These are phyloP conservation scores for Linnemannia hyalina DNA, from an alignment of 192 early-diverging fungal species.

Conservation along the genomic window DNA sequence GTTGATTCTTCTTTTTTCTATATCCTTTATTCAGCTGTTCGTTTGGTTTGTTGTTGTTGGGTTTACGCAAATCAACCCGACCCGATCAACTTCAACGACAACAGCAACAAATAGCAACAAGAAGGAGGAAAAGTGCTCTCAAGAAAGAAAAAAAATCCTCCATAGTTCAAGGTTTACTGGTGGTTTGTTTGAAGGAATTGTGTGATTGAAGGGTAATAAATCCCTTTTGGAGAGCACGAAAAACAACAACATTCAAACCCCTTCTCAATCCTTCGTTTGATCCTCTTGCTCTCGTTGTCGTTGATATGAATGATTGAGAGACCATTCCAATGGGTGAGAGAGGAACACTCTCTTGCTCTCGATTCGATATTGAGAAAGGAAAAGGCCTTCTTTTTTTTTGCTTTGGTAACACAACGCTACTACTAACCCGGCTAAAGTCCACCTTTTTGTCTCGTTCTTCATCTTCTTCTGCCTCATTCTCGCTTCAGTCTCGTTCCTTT, in stretches of 20 bases:
- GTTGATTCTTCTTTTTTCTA: not conserved
- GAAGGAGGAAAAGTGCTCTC: not conserved
- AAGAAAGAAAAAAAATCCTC: not conserved
- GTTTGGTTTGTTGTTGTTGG: not conserved
- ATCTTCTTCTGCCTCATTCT: too few species aligned
- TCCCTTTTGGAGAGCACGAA: too few species aligned
- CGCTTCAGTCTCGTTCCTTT: not conserved
- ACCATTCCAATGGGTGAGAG: too few species aligned
- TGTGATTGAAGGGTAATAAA: not conserved
- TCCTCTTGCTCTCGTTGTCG: too few species aligned
- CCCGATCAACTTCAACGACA: not conserved
- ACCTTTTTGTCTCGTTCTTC: too few species aligned
- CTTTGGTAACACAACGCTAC: not conserved
- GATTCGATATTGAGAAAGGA: too few species aligned
- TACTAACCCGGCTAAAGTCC: not conserved
- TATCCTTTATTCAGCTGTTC: not conserved
- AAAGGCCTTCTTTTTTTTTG: not conserved
- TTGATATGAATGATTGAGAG: too few species aligned
- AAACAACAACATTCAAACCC: too few species aligned
- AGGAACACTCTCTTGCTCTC: too few species aligned
- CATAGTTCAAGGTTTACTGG: not conserved
- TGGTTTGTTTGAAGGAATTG: not conserved
- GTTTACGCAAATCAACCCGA: not conserved
- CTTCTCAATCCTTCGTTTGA: too few species aligned
- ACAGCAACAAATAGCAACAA: not conserved